Evolutionary conservation across 306 rosid genomes (phyloP).

Genomic region (Coriaria nepalensis): DNA sequence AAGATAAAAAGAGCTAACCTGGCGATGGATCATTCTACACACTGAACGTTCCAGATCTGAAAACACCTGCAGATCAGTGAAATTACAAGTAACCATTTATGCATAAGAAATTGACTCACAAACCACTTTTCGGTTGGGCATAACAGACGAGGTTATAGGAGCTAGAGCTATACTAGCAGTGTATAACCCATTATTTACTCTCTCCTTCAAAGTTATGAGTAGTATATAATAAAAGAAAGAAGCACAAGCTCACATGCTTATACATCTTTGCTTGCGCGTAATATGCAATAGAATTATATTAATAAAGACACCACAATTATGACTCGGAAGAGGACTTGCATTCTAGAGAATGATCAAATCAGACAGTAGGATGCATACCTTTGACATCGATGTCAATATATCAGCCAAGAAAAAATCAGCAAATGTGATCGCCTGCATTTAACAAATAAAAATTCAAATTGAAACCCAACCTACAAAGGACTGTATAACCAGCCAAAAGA

Average conservation of each 20-base stretch:
- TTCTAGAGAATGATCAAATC: conserved; percentile 6
- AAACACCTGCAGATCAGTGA: conserved; percentile 50
- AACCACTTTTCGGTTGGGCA: conserved; percentile 8
- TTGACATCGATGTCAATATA: conserved; percentile 92
- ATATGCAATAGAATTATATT: no score
- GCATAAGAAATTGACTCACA: not conserved
- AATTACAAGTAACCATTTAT: conserved; percentile 6
- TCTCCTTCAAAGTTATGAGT: no score
- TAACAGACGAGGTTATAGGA: not conserved
- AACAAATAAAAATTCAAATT: conserved; percentile 21
- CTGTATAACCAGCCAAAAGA: not conserved
- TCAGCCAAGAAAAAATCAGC: conserved; percentile 92
- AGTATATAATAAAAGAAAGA: no score
- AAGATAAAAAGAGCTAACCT: conserved; percentile 42
- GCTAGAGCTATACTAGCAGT: no score
- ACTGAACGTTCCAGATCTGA: conserved; percentile 95
- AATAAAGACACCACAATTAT: not conserved
- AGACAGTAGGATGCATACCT: conserved; percentile 40
- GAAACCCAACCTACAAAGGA: conserved; percentile 8
- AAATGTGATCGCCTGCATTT: conserved; percentile 80
- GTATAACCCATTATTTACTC: no score
- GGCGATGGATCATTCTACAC: conserved; percentile 92
- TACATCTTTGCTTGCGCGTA: no score
- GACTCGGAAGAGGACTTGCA: conserved; percentile 6
- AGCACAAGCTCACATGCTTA: no score